Base-by-base conservation (phyloP, 768 basidiomycete species). In the Gloeostereum incarnatum region DNA sequence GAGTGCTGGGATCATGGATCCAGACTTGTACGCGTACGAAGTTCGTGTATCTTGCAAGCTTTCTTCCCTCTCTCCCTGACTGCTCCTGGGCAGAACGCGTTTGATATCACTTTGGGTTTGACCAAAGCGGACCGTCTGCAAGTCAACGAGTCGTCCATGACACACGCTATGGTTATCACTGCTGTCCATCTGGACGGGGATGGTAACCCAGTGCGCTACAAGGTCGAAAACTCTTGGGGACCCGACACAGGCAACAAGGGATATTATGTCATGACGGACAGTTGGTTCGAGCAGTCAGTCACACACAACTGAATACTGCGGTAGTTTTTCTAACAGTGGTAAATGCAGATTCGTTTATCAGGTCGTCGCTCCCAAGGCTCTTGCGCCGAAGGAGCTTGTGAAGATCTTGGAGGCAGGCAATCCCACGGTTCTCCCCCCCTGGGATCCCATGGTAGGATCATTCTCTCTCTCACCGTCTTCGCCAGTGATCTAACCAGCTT, bases 151-250 rank as follows among this genome's bases (percentile, higher is more conserved):
- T 87, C 84, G 0, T 57, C 81, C 22, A 94, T 96, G 92, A 97
- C 92, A 1, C 93, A 97, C 55, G 90, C 90, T 2, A 86, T 90
- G 88, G 89, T 94, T 30, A 93, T 97, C 55, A 81, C 85, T 13
- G 93, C 75, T 13, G 93, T 93, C 13, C 93, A 97, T 53, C 63
- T 96, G 35, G 91, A 93, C 51, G 58, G 63, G 9, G 61, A 56
- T 2, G 89, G 88, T 37, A 75, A 73, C 41, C 81, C 91, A 0
- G 59, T 93, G 14, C 73, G 90, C n/a, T 98, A 90, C 73, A 89
- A 90, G 60, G 88, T 98, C 14, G 94, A 98, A 69, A 98, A 98
- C 64, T 85, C 81, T 3, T 98, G 94, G 94, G 86, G 88, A 11
- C 77, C 79, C 19, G 61, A 62, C 0, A 70, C 68, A 0, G 84